Base-by-base conservation (phyloP, 2,329 filamentous ascomycete genomes). In the Fusarium irregulare region DNA sequence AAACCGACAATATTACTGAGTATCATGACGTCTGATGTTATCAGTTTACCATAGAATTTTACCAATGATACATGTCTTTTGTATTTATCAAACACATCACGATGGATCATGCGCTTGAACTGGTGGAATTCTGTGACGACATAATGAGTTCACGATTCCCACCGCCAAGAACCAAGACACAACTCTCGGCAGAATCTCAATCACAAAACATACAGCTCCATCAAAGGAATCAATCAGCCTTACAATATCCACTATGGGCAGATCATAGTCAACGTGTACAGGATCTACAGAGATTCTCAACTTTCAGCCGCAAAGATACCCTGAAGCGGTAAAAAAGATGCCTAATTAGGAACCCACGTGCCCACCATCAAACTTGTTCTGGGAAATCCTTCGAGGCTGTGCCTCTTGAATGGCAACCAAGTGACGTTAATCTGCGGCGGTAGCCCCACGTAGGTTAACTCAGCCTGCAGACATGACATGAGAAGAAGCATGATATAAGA, bases 321-420 rank as follows among this genome's bases (percentile, higher is more conserved):
- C 53, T 65, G 4, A 8, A 59, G 45, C 10, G 7, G 32, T 7
- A 3, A 18, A 6, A 5, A 9, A 23, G 23, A 10, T 25, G 54
- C 47, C 20, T 23, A 13, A 37, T 47, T 6, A 51, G 7, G 11
- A 12, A 12, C 6, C 20, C 49, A 20, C 7, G 13, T 44, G 44
- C 30, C 20, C 49, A 41, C 28, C 34, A 50, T 30, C 7, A 7
- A 40, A 30, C 62, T 25, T 61, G 4, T 25, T 41, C 11, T 14
- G 10, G 42, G 6, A 20, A 45, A 37, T 66, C 48, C 66, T 60
- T 18, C 55, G 62, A 46, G n/a, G 18, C 42, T 66, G 34, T 44
- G 61, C 47, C 61, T 49, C 40, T 28, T 4, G 14, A 20, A 9
- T 37, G 4, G 27, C 6, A 9, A 14, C 16, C n/a, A 37, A 3